These are phyloP conservation scores for Grosmannia huntii DNA, from an alignment of 2,329 filamentous ascomycete species.

Conservation along the genomic window DNA sequence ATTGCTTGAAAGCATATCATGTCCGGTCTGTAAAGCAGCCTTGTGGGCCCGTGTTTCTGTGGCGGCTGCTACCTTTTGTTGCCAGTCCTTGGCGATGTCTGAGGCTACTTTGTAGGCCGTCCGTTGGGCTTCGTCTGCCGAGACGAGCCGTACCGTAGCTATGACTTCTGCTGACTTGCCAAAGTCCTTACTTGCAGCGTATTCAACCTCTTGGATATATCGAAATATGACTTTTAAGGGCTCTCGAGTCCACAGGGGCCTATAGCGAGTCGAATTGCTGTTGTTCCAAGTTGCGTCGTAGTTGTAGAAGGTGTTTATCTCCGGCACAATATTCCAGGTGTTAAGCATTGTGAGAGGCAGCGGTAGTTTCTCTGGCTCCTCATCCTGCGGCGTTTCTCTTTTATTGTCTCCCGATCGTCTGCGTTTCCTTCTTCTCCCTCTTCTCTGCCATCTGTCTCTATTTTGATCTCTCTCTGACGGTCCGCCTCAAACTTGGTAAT, in stretches of 20 bases:
- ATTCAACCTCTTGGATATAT: neutral
- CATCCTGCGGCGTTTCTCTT: neutral
- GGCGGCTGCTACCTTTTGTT: neutral
- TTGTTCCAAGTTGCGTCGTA: too few species aligned
- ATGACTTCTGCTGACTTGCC: neutral
- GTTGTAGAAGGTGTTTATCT: too few species aligned
- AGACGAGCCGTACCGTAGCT: neutral
- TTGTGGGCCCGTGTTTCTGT: too few species aligned
- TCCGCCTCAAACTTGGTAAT: too few species aligned
- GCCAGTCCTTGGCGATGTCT: neutral
- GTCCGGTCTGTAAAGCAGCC: too few species aligned
- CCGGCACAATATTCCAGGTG: too few species aligned
- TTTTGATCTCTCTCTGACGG: too few species aligned
- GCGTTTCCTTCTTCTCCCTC: neutral
- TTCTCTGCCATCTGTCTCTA: neutral
- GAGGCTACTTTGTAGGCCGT: neutral
- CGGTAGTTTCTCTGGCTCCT: neutral
- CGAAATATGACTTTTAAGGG: neutral
- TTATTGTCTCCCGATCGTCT: too few species aligned
- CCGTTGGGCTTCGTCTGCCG: neutral
- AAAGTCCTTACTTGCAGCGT: neutral
- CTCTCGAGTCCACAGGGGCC: neutral
- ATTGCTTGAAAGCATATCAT: too few species aligned
- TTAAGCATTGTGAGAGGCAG: too few species aligned
- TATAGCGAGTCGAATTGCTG: too few species aligned